A percentile compares a stretch with the other conserved stretches of the same genome.
These are phyloP conservation scores for Tylopilus subfusipes DNA, from an alignment of 768 basidiomycete genomes.

Conservation along the genomic window DNA sequence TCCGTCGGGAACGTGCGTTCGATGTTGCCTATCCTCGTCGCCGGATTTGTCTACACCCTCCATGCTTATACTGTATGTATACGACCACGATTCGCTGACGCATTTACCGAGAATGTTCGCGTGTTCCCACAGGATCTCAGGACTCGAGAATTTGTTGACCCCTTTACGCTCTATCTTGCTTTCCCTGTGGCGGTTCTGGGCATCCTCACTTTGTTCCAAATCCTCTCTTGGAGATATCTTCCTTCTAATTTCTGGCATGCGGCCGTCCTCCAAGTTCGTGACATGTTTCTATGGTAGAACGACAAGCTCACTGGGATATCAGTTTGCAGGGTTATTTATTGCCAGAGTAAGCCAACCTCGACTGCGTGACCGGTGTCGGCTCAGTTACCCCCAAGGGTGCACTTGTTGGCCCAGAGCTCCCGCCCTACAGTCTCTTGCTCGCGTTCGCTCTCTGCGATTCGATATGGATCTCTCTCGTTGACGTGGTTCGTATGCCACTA, in stretches of 20 bases:
- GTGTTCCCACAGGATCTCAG: constrained; percentile 19
- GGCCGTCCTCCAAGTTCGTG: constrained; percentile 33
- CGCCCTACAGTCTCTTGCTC: constrained; percentile 11
- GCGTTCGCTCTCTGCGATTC: constrained; percentile 22
- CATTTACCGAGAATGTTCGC: background rate
- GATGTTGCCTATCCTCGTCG: constrained; percentile 10
- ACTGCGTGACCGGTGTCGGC: background rate
- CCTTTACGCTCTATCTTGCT: constrained; percentile 21
- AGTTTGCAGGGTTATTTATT: constrained; percentile 36
- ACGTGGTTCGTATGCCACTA: constrained; percentile 21
- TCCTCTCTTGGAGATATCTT: constrained; percentile 19
- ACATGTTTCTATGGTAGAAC: background rate
- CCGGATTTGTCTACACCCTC: constrained; percentile 12
- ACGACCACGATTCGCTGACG: background rate
- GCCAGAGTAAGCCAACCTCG: constrained; percentile 18
- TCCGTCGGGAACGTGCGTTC: constrained; percentile 13
- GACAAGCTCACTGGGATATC: constrained; percentile 2
- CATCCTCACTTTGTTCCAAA: constrained; percentile 17
- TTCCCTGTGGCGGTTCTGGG: constrained; percentile 22
- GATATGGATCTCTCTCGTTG: constrained; percentile 18
- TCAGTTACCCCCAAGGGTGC: constrained; percentile 14
- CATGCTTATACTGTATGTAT: constrained; percentile 22
- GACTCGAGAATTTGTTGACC: constrained; percentile 17
- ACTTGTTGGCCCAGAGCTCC: constrained; percentile 11
- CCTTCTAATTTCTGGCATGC: constrained; percentile 30